phyloP scores from a whole-genome alignment of 768 basidiomycete species.

The Pleurotus pulmonarius region DNA sequence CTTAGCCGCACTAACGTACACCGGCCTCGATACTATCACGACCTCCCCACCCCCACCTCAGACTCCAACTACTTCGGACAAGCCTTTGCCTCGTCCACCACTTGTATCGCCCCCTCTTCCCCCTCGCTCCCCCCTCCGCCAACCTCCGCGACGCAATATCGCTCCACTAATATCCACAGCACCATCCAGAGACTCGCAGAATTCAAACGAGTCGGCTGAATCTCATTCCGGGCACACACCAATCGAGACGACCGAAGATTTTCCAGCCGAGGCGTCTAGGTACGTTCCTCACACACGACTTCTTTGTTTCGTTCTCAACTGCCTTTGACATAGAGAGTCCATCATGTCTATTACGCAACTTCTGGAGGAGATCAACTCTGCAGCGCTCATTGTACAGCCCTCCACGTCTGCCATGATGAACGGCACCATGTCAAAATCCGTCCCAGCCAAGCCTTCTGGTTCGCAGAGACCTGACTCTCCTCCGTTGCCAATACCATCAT shows the following conservation, averaged over 20 bases:
- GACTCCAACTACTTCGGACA: neutral
- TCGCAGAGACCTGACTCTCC: constrained; percentile 7
- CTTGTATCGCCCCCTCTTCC: constrained; percentile 16
- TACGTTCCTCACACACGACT: neutral
- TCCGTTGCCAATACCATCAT: constrained; percentile 17
- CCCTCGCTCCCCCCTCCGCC: constrained; percentile 21
- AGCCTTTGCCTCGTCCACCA: constrained; percentile 1
- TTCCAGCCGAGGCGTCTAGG: constrained; percentile 6
- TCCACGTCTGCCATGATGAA: constrained; percentile 6
- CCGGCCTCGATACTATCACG: constrained; percentile 4
- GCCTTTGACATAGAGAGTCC: neutral
- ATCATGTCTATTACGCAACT: constrained; percentile 5
- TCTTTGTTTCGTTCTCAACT: constrained; percentile 1
- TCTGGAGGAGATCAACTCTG: constrained; percentile 2
- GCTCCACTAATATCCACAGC: constrained; percentile 14
- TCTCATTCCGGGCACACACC: constrained; percentile 15
- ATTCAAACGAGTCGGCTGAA: constrained; percentile 1
- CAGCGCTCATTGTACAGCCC: constrained; percentile 2
- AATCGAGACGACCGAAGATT: constrained; percentile 9
- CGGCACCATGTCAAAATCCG: constrained; percentile 8
- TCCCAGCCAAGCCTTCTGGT: constrained; percentile 1
- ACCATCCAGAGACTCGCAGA: neutral
- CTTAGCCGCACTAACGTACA: constrained; percentile 5
- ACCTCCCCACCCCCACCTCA: neutral
- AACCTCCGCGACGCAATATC: constrained; percentile 14